These are phyloP conservation scores for Abrus precatorius DNA, from an alignment of 306 rosid species.

Conservation along the genomic window DNA sequence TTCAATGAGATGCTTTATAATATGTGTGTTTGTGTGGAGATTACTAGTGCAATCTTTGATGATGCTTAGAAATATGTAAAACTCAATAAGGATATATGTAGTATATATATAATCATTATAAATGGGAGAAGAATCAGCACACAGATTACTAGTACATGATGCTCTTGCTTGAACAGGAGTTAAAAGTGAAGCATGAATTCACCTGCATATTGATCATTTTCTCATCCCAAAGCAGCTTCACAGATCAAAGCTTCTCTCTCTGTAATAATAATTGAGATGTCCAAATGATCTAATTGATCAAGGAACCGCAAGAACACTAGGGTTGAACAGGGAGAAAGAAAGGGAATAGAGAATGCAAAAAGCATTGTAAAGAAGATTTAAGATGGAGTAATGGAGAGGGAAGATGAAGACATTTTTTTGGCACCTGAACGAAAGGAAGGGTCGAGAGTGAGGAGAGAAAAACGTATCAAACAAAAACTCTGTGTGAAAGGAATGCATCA, in stretches of 20 bases:
- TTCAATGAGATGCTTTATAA: no score
- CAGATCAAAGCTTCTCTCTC: not conserved
- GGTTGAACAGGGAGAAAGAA: not conserved
- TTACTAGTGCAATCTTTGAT: not conserved
- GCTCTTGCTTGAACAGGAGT: not conserved
- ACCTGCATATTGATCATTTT: constrained; percentile 33
- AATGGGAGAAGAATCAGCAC: not conserved
- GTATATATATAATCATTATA: not conserved
- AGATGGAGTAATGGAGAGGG: not conserved
- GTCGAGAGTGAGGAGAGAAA: not conserved
- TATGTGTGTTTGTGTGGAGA: no score
- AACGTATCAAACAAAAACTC: constrained; percentile 20
- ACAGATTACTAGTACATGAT: not conserved
- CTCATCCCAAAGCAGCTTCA: constrained; percentile 14
- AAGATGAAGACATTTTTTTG: not conserved
- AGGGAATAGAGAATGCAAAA: not conserved
- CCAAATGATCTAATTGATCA: not conserved
- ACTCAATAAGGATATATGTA: not conserved
- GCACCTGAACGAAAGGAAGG: not conserved
- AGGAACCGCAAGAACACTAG: not conserved
- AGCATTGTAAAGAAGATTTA: not conserved
- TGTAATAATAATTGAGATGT: not conserved
- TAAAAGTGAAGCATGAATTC: constrained; percentile 29
- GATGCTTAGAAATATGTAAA: not conserved
- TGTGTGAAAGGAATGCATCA: not conserved